Percentiles rank a stretch among this genome's conserved stretches.
Evolutionary conservation across 139 green algal species (phyloP).

Genomic region (Picochlorum costavermella): DNA sequence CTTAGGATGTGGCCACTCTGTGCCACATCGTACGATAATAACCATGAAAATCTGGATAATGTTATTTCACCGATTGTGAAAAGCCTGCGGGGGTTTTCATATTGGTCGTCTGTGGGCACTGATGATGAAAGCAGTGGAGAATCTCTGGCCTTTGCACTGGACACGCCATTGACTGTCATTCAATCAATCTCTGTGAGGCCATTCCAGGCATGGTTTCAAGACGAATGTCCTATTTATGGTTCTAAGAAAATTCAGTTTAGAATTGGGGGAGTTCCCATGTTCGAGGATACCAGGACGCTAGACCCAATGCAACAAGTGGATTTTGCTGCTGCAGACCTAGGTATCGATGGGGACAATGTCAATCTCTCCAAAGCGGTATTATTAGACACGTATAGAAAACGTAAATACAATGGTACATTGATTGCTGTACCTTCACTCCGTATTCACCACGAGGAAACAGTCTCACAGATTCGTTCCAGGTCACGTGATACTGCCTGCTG

Average conservation of each 20-base stretch:
- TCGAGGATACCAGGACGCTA: not conserved
- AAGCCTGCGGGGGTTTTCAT: constrained; percentile 9
- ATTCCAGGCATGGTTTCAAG: constrained; percentile 35
- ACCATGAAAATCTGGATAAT: constrained; percentile 23
- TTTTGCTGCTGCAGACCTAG: not conserved
- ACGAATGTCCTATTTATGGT: constrained; percentile 25
- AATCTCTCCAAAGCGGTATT: not conserved
- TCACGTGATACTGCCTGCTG: not conserved
- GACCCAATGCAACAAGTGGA: not conserved
- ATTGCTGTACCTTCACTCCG: not conserved
- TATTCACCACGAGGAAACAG: not conserved
- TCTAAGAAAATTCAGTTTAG: constrained; percentile 16
- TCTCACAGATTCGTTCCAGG: not conserved
- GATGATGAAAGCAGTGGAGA: constrained; percentile 17
- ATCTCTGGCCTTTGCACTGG: constrained; percentile 21
- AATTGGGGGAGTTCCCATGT: constrained; percentile 16
- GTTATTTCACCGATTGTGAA: constrained; percentile 18
- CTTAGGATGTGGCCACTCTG: constrained; percentile 9
- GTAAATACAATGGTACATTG: not conserved
- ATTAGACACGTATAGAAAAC: not conserved
- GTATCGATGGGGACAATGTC: not conserved
- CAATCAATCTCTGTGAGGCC: constrained; percentile 23
- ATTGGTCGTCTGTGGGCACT: constrained; percentile 17
- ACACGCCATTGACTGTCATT: constrained; percentile 33
- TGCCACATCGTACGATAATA: constrained; percentile 30